Percentiles rank a stretch among this genome's conserved stretches.
These are phyloP conservation scores for Mucor indicus DNA, from an alignment of 371 early-diverging fungal species.

Conservation along the genomic window DNA sequence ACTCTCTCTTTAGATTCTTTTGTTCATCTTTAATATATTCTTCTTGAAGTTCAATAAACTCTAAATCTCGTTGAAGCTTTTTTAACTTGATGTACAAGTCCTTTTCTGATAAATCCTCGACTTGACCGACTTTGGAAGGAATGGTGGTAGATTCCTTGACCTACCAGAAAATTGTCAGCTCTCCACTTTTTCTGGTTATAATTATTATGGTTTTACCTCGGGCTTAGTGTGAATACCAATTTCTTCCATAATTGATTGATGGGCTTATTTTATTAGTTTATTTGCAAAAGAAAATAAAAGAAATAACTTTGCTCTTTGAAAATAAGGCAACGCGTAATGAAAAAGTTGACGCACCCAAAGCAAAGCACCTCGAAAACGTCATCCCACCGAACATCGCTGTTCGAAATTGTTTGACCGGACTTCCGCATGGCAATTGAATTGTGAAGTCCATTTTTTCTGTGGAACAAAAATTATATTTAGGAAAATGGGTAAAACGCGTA, in stretches of 20 bases:
- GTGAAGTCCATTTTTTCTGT: too few relatives aligned
- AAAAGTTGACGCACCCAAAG: too few relatives aligned
- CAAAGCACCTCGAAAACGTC: too few relatives aligned
- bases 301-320: too few relatives aligned
- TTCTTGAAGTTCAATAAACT: conserved; percentile 96
- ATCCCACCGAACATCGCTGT: too few relatives aligned
- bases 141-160: conserved; percentile 23
- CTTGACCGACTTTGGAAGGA: conserved; percentile 23
- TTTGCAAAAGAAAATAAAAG: too few relatives aligned
- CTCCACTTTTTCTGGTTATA: neutral
- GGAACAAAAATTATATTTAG: neutral
- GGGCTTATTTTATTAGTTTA: neutral
- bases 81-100: conserved; percentile 93
- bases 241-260: conserved; percentile 32
- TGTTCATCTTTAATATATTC: conserved; percentile 99
- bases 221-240: conserved; percentile 39
- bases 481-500: too few relatives aligned
- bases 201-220: conserved; percentile 29
- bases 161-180: neutral
- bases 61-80: conserved; percentile 93
- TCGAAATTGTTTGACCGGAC: too few relatives aligned
- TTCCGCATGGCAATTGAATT: too few relatives aligned
- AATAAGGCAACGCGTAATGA: too few relatives aligned
- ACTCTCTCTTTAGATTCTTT: conserved; percentile 95
- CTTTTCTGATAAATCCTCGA: conserved; percentile 64